phyloP scores from a whole-genome alignment of 2,329 filamentous ascomycete genomes.

The Alternaria alternata region DNA sequence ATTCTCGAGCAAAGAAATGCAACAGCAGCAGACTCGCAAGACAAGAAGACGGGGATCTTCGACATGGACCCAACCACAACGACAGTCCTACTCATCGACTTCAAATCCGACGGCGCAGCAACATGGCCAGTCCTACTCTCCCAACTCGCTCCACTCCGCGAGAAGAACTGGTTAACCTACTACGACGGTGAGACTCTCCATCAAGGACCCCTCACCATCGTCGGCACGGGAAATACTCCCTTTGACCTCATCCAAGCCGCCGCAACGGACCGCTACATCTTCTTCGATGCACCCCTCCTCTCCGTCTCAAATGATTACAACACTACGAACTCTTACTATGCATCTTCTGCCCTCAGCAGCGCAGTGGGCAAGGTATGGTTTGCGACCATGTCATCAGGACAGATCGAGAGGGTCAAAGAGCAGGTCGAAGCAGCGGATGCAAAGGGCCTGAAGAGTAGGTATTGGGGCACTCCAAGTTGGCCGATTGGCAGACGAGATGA shows the following conservation, averaged over 20 bases:
- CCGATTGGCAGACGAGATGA: constrained; percentile 30
- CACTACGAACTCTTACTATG: constrained; percentile 39
- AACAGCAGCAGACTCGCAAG: constrained; percentile 20
- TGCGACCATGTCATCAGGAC: constrained; percentile 16
- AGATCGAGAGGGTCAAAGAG: constrained; percentile 6
- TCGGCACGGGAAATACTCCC: constrained; percentile 71
- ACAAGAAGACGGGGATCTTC: constrained; percentile 59
- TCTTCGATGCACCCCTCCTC: constrained; percentile 71
- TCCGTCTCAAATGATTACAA: constrained; percentile 36
- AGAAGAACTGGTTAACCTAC: constrained; percentile 61
- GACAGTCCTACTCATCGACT: constrained; percentile 71
- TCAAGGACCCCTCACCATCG: constrained; percentile 69
- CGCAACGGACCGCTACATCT: constrained; percentile 65
- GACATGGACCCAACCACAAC: constrained; percentile 52
- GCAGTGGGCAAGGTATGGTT: constrained; percentile 31
- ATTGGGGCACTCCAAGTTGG: constrained; percentile 36
- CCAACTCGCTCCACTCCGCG: constrained; percentile 67
- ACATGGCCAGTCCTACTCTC: constrained; percentile 63
- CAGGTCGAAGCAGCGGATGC: constrained; percentile 17
- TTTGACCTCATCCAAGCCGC: constrained; percentile 65
- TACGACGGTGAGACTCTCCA: constrained; percentile 61
- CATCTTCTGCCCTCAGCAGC: constrained; percentile 30
- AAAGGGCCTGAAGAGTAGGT: constrained; percentile 32
- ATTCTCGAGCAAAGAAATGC: constrained; percentile 47
- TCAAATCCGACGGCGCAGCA: constrained; percentile 66